Evolutionary conservation across 441 rosid species (phyloP), one percentile per base, ranked within the genome.

Genomic region (Pelargonium hybrid): DNA sequence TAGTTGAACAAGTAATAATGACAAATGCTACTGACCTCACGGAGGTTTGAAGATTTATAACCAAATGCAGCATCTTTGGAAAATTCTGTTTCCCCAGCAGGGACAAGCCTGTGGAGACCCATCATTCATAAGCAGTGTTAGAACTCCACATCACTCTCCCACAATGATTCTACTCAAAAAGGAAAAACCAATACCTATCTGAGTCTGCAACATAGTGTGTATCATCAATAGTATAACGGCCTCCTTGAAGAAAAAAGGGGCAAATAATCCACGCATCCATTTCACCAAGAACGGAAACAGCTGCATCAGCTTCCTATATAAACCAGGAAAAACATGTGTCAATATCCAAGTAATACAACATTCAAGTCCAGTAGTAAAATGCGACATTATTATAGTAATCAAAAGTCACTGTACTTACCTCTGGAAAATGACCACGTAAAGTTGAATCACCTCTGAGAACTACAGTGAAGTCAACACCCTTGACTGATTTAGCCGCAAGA

Each of bases 371-470:
- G 23, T 59, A 59, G 26, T 21, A 20, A 8, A 21, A 59, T 2
- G 69, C 48, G 31, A 64, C 45, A 52, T 73, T 71, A 48, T 62
- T 48, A 56, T 54, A 73, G 39, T 63, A 74, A 21, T 63, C 71
- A 47, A 70, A 45, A 61, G 43, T 50, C 20, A 63, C 31, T 31
- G 57, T 81, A 67, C 89, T 80, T 88, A 76, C 97, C 97, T 91
- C 91, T 48, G 97, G 97, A 83, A 92, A 94, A 87, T 94, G 97
- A 76, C 97, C 98, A 74, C 99, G 91, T 78, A 94, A 78, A 71
- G 99, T 94, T 65, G 97, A 94, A 83, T 94, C 99, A 63, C 99
- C 99, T 81, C 99, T 85, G 82, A 94, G 79, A 81, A 92, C 98
- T 47, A 94, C 86, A 0, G 97, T 89, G 74, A 81, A 92, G 75